A percentile compares a stretch with the other conserved stretches of the same genome.
phyloP scores from a whole-genome alignment of 192 early-diverging fungal genomes.

The Backusella liffmaniae region DNA sequence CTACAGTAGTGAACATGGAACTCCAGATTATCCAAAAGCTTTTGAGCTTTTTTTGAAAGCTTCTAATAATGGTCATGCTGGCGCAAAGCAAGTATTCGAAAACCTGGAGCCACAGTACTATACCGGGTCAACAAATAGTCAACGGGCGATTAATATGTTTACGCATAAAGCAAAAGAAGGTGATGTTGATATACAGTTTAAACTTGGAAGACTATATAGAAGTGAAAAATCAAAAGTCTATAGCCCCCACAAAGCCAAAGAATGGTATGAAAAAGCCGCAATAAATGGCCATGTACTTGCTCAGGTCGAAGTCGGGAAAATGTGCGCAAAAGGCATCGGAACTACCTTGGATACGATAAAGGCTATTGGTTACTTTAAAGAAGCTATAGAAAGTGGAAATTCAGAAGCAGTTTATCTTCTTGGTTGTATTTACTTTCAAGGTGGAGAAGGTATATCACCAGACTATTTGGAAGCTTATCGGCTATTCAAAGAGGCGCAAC shows the following conservation, averaged over 20 bases:
- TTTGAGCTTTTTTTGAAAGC: background rate
- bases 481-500: background rate
- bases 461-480: background rate
- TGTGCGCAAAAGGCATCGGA: background rate
- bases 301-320: background rate
- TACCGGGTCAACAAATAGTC: background rate
- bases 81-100: background rate
- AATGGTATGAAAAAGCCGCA: background rate
- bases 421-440: background rate
- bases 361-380: background rate
- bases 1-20: background rate
- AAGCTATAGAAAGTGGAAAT: background rate
- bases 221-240: background rate
- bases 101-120: background rate
- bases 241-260: background rate
- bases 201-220: background rate
- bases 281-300: background rate
- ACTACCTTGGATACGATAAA: background rate
- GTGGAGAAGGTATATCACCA: background rate
- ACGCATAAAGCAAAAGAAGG: background rate
- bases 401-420: background rate
- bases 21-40: background rate
- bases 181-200: background rate
- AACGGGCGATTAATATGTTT: background rate
- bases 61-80: background rate